A percentile compares a stretch with the other conserved stretches of the same genome.
Evolutionary conservation across 495 filamentous ascomycete genomes (phyloP).

Genomic region (Symbiotaphrina buchneri): DNA sequence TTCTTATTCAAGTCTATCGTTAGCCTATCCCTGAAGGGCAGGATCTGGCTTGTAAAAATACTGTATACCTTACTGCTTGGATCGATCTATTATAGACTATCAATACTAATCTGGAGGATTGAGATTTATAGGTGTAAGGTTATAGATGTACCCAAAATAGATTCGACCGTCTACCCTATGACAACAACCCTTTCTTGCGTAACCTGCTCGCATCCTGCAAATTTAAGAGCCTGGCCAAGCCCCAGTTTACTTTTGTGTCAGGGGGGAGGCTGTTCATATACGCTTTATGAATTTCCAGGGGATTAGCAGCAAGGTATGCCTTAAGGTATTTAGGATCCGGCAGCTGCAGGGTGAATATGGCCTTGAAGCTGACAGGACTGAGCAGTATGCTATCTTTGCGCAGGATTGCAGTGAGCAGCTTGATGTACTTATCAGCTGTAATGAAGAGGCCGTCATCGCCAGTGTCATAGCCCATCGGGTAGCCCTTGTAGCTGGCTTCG

Average conservation of each 20-base stretch:
- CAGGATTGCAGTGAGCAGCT: conserved; percentile 7
- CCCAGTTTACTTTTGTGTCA: neutral
- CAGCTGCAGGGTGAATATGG: neutral
- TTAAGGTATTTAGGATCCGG: neutral
- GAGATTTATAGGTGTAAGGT: too few species aligned
- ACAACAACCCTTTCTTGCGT: neutral
- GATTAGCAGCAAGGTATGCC: neutral
- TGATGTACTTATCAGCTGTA: conserved; percentile 6
- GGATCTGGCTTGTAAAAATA: too few species aligned
- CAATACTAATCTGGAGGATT: too few species aligned
- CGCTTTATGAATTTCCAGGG: too few species aligned
- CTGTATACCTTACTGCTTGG: too few species aligned
- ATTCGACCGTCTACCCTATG: neutral
- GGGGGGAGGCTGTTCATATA: too few species aligned
- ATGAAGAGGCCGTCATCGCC: conserved; percentile 6
- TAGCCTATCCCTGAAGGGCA: too few species aligned
- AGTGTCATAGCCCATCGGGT: conserved; percentile 3
- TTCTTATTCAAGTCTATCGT: too few species aligned
- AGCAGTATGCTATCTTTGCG: neutral
- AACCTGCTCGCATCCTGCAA: neutral
- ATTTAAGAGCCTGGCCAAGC: neutral
- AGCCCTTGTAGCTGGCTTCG: neutral
- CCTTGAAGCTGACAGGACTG: too few species aligned
- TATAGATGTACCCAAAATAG: too few species aligned
- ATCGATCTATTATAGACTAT: too few species aligned